These are phyloP conservation scores for Leccinum fibrillosum DNA, from an alignment of 768 basidiomycete species.

Conservation along the genomic window DNA sequence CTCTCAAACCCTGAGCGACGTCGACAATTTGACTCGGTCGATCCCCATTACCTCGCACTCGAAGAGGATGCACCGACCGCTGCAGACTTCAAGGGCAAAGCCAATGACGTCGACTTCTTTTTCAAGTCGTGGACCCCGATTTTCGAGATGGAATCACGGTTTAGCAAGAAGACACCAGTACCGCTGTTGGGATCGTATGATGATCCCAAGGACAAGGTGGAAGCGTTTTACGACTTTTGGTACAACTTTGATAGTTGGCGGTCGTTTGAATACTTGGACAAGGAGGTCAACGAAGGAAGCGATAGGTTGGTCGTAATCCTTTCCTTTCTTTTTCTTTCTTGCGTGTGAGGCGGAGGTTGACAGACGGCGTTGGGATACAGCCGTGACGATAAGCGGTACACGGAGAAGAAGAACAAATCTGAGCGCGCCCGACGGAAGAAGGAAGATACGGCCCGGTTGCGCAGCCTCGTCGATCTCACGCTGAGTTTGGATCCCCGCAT, in stretches of 20 bases:
- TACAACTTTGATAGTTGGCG: slow-evolving; percentile 99
- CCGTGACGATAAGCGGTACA: slow-evolving; percentile 98
- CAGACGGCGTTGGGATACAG: slow-evolving; percentile 36
- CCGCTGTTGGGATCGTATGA: slow-evolving; percentile 72
- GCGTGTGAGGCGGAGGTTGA: slow-evolving; percentile 8
- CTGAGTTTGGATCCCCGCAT: slow-evolving; percentile 89
- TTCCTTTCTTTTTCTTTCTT: background rate
- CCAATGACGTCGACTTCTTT: slow-evolving; percentile 57
- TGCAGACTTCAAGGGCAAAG: slow-evolving; percentile 48
- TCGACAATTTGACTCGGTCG: slow-evolving; percentile 95
- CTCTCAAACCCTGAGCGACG: slow-evolving; percentile 84
- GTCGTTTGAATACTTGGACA: slow-evolving; percentile 96
- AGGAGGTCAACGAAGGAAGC: slow-evolving; percentile 97
- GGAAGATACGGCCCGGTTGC: slow-evolving; percentile 90
- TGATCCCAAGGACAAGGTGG: slow-evolving; percentile 77
- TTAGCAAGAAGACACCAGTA: slow-evolving; percentile 83
- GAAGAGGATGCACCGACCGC: slow-evolving; percentile 77
- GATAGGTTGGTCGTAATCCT: slow-evolving; percentile 62
- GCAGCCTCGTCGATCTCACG: slow-evolving; percentile 82
- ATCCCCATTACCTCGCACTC: slow-evolving; percentile 68
- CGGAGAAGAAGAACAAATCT: slow-evolving; percentile 99
- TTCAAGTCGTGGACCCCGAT: slow-evolving; percentile 75
- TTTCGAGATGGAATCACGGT: slow-evolving; percentile 89
- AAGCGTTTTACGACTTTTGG: slow-evolving; percentile 98
- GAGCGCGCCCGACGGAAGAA: slow-evolving; percentile 96